phyloP scores from a whole-genome alignment of 2,329 filamentous ascomycete genomes.

The Atkinsonella hypoxylon region DNA sequence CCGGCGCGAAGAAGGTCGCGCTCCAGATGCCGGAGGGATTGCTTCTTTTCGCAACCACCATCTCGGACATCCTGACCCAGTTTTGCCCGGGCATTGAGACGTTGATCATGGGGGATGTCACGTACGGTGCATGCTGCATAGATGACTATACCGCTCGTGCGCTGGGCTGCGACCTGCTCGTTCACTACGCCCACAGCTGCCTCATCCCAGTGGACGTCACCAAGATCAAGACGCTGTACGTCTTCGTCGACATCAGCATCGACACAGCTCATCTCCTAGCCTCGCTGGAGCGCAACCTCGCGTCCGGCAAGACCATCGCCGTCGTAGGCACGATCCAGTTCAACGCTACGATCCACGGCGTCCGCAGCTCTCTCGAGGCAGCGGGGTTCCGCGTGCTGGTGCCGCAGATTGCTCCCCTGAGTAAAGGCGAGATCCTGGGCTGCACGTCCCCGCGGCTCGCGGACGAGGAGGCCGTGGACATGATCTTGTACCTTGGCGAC shows the following conservation, averaged over 20 bases:
- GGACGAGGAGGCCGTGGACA: slow-evolving; percentile 49
- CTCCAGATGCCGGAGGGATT: slow-evolving; percentile 97
- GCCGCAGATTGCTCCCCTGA: slow-evolving; percentile 84
- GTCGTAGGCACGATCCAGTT: slow-evolving; percentile 97
- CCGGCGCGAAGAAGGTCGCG: slow-evolving; percentile 69
- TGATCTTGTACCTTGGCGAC: slow-evolving; percentile 82
- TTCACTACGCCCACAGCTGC: slow-evolving; percentile 96
- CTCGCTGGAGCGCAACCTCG: slow-evolving; percentile 81
- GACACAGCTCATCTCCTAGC: slow-evolving; percentile 79
- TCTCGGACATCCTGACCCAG: slow-evolving; percentile 88
- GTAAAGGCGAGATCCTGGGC: slow-evolving; percentile 92
- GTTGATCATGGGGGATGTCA: slow-evolving; percentile 98
- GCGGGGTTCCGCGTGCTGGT: slow-evolving; percentile 79
- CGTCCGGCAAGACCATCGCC: slow-evolving; percentile 73
- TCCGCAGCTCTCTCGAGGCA: slow-evolving; percentile 63
- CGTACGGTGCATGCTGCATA: slow-evolving; percentile 96
- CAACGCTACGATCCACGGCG: slow-evolving; percentile 88
- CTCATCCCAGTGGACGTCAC: slow-evolving; percentile 94
- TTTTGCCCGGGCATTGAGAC: slow-evolving; percentile 90
- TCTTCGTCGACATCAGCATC: slow-evolving; percentile 97
- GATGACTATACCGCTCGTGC: slow-evolving; percentile 96
- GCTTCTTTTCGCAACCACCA: slow-evolving; percentile 89
- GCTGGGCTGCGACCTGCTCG: slow-evolving; percentile 82
- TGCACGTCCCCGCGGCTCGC: slow-evolving; percentile 75
- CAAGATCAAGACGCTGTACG: slow-evolving; percentile 92